These are phyloP conservation scores for Cucurbita maxima DNA, from an alignment of 306 rosid genomes.

Conservation along the genomic window DNA sequence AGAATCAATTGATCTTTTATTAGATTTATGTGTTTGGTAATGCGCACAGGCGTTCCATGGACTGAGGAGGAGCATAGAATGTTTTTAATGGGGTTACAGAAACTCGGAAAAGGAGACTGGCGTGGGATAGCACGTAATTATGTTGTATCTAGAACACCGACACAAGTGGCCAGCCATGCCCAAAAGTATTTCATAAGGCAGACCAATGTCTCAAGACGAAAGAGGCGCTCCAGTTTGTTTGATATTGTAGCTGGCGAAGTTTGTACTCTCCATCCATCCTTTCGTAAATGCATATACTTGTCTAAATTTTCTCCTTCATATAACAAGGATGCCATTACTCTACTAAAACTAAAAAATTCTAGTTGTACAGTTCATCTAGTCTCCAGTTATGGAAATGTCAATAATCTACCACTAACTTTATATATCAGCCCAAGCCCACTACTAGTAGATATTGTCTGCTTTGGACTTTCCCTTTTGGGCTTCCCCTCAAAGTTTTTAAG, in stretches of 20 bases:
- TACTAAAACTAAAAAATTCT: neutral
- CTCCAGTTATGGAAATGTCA: neutral
- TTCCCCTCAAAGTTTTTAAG: too few species aligned
- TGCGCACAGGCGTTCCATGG: conserved; percentile 74
- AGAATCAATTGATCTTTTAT: neutral
- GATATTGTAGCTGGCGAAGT: conserved; percentile 90
- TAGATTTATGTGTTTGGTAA: conserved; percentile 1
- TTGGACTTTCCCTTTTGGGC: too few species aligned
- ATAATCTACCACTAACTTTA: neutral
- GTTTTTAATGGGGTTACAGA: conserved; percentile 92
- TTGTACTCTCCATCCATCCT: neutral
- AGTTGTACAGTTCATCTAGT: neutral
- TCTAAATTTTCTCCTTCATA: neutral
- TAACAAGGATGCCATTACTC: neutral
- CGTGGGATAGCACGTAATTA: conserved; percentile 95
- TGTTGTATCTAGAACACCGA: conserved; percentile 86
- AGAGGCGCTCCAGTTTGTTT: conserved; percentile 92
- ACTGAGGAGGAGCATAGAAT: conserved; percentile 98
- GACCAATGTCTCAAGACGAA: conserved; percentile 77
- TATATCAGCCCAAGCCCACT: too few species aligned
- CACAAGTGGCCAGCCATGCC: conserved; percentile 99
- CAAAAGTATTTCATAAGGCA: conserved; percentile 95
- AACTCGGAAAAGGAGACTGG: conserved; percentile 99
- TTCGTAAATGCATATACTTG: neutral
- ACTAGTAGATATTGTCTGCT: too few species aligned